Conservation (phyloP, 495 filamentous ascomycete genomes). For the Xylaria scruposa region DNA sequence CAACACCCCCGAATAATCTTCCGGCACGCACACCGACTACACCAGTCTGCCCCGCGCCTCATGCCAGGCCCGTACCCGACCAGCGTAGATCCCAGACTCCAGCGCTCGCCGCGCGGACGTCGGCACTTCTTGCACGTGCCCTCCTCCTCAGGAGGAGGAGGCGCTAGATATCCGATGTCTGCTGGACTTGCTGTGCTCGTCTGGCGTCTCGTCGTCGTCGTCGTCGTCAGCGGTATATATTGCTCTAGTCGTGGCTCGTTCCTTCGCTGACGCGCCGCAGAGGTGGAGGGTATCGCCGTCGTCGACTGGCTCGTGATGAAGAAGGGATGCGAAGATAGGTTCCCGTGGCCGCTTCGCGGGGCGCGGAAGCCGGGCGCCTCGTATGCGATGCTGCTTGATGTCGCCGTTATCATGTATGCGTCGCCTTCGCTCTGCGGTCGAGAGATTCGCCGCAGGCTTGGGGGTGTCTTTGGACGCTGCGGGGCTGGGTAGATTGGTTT, state of each 20-base stretch:
- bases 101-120: slow-evolving; percentile 31
- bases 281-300: not conserved
- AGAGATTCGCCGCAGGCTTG: slow-evolving; percentile 31
- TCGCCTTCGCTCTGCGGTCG: slow-evolving; percentile 16
- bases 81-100: slow-evolving; percentile 35
- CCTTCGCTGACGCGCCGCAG: not conserved
- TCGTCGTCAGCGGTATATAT: not conserved
- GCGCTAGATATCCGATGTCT: not conserved
- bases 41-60: slow-evolving; percentile 37
- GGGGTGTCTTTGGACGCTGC: slow-evolving; percentile 36
- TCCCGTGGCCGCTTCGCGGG: slow-evolving; percentile 23
- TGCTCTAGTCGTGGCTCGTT: not conserved
- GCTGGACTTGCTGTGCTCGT: not conserved
- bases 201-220: not conserved
- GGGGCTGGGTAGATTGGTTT: slow-evolving; percentile 42
- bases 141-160: no score
- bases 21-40: slow-evolving; percentile 36
- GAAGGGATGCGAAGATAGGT: slow-evolving; percentile 21
- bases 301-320: slow-evolving; percentile 12
- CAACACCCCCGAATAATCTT: slow-evolving; percentile 33
- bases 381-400: slow-evolving; percentile 18
- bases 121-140: slow-evolving; percentile 34
- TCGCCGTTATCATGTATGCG: not conserved
- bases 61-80: slow-evolving; percentile 27
- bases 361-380: slow-evolving; percentile 18